phyloP scores from a whole-genome alignment of 78 protist species.

The Thecamonas trahens region DNA sequence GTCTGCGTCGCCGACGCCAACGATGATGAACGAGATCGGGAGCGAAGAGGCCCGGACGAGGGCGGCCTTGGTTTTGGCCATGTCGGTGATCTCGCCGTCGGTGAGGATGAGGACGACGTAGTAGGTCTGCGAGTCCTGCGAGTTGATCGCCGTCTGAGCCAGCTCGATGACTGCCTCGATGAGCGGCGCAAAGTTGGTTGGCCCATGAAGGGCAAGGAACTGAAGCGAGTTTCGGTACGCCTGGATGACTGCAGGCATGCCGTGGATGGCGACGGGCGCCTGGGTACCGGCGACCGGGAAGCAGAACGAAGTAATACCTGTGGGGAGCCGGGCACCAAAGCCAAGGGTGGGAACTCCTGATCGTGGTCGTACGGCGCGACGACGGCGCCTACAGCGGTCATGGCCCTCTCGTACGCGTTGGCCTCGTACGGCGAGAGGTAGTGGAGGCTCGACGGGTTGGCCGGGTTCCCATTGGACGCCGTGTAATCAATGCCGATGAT shows the following conservation, averaged over 20 bases:
- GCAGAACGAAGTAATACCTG: not conserved
- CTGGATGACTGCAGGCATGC: slow-evolving; percentile 18
- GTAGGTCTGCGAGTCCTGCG: no score
- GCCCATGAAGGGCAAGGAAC: slow-evolving; percentile 23
- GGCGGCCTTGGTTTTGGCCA: slow-evolving; percentile 26
- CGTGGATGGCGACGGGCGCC: slow-evolving; percentile 1
- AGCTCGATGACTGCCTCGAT: slow-evolving; percentile 15
- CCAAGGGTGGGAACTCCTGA: slow-evolving; percentile 67
- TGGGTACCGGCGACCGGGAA: not conserved
- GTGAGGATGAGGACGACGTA: slow-evolving; percentile 61
- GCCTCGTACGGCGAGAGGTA: slow-evolving; percentile 13
- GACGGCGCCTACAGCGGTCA: slow-evolving; percentile 24
- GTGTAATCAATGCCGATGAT: slow-evolving; percentile 61
- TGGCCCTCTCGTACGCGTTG: slow-evolving; percentile 31
- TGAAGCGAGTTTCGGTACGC: slow-evolving; percentile 15
- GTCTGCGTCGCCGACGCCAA: slow-evolving; percentile 73
- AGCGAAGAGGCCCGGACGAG: slow-evolving; percentile 22
- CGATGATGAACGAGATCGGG: slow-evolving; percentile 61
- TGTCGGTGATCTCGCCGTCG: slow-evolving; percentile 71
- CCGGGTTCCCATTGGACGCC: slow-evolving; percentile 39
- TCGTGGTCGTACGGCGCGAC: slow-evolving; percentile 48
- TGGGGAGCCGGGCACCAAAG: slow-evolving; percentile 62
- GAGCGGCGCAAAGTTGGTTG: slow-evolving; percentile 42
- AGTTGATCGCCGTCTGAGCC: not conserved
- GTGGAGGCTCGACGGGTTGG: slow-evolving; percentile 39